Conservation (phyloP, 495 filamentous ascomycete genomes). For the Durotheca rogersii region DNA sequence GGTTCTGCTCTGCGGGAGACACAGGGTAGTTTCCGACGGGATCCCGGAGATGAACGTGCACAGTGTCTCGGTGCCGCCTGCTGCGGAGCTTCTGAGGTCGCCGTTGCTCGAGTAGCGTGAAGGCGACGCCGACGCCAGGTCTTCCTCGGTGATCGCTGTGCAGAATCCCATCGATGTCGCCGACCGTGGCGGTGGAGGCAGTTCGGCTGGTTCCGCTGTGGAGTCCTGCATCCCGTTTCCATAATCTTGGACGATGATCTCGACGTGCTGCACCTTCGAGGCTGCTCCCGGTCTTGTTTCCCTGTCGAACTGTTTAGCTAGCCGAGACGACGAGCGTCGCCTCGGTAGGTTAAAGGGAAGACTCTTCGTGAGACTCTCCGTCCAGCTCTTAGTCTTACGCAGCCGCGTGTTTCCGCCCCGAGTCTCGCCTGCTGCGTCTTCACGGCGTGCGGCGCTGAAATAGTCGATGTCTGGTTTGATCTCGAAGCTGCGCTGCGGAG, state of each 20-base stretch:
- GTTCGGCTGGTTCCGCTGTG: not conserved
- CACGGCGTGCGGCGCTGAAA: slow-evolving; percentile 35
- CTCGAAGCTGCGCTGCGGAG: slow-evolving; percentile 18
- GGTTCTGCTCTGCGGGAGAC: too few species aligned
- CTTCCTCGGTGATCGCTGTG: not conserved
- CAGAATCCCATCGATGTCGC: too few species aligned
- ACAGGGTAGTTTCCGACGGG: not conserved
- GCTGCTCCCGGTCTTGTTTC: slow-evolving; percentile 2
- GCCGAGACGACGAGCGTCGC: slow-evolving; percentile 35
- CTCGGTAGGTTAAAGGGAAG: slow-evolving; percentile 23
- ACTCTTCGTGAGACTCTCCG: slow-evolving; percentile 30
- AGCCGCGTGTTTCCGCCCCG: slow-evolving; percentile 9
- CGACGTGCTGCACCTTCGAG: slow-evolving; percentile 34
- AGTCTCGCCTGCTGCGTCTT: slow-evolving; percentile 7
- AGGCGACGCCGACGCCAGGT: not conserved
- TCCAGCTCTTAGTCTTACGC: slow-evolving; percentile 16
- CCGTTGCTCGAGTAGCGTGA: slow-evolving; percentile 22
- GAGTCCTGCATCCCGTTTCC: slow-evolving; percentile 44
- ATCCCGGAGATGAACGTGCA: slow-evolving; percentile 48
- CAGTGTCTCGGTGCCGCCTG: slow-evolving; percentile 45
- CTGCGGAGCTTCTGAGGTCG: slow-evolving; percentile 26
- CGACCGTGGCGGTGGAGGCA: not conserved
- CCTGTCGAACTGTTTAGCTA: slow-evolving; percentile 22
- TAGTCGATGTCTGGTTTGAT: slow-evolving; percentile 49
- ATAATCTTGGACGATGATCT: slow-evolving; percentile 46